Base-by-base conservation (phyloP, 306 rosid species). In the Cajanus cajan region DNA sequence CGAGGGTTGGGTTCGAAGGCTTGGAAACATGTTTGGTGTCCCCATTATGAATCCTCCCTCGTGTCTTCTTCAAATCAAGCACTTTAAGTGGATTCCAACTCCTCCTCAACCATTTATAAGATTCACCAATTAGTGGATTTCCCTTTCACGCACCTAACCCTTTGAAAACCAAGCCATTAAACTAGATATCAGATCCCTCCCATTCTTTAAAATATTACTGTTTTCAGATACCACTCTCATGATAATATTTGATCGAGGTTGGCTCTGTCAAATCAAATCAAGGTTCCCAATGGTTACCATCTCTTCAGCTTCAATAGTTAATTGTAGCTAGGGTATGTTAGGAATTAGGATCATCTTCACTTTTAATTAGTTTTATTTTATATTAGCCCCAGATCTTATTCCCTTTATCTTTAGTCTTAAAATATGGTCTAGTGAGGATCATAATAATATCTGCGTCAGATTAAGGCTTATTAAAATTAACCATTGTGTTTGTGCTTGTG, bases 21-120 rank as follows among this genome's bases (percentile, higher is more conserved):
- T 83, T 78, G 61, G 79, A 87, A 85, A 72, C 82, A 67, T 79
- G 90, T 73, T 88, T 57, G 87, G 80, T 86, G 86, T 68, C 93
- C 82, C 93, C 71, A 86, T 78, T 76, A 80, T 79, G 85, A 74
- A 81, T 78, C 31, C 70, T 16, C 50, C 33, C 78, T 50, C 19
- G 54, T 87, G 80, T 84, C 87, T 69, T 87, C 77, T 84, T 84
- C 82, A 89, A 72, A 77, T 82, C 86, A 84, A 81, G 88, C 93
- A 83, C 82, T 84, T 84, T 80, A 55, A 92, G 97, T 94, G 98
- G 98, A 87, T 88, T 92, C 98, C 98, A 90, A 94, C 98, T 89
- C 98, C 92, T 80, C 90, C 61, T 82, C 97, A 91, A 90, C 94
- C 87, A 87, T 82, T 73, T 57, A 51, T 76, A 81, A 80, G 83